Evolutionary conservation across 169 alveolate genomes (phyloP).

Genomic region (Amoebophrya sp.): DNA sequence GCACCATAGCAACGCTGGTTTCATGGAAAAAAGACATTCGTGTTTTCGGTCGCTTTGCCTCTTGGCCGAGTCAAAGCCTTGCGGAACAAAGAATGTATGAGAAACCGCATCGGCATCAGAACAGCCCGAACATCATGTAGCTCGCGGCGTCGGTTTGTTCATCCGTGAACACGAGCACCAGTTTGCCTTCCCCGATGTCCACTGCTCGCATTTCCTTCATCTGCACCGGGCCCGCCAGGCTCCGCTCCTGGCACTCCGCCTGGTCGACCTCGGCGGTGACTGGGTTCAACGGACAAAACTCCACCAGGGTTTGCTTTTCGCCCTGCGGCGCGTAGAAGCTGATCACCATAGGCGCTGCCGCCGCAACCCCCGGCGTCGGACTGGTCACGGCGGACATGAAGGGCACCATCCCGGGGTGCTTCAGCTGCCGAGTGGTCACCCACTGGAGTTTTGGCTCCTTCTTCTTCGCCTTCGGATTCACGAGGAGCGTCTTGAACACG

Average conservation of each 20-base stretch:
- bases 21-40: no score
- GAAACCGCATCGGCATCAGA: no score
- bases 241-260: neutral
- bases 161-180: neutral
- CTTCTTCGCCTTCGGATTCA: no score
- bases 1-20: no score
- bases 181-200: neutral
- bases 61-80: no score
- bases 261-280: neutral
- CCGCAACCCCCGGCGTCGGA: neutral
- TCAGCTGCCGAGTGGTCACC: neutral
- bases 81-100: no score
- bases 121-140: neutral
- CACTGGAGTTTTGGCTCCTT: no score
- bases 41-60: no score
- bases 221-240: neutral
- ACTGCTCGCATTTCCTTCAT: neutral
- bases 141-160: neutral
- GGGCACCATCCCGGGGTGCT: neutral
- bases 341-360: neutral
- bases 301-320: neutral
- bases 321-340: neutral
- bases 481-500: no score
- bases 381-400: neutral
- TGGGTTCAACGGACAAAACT: neutral